Conservation (phyloP, 1,284 basidiomycete species). For the Mycena citricolor region DNA sequence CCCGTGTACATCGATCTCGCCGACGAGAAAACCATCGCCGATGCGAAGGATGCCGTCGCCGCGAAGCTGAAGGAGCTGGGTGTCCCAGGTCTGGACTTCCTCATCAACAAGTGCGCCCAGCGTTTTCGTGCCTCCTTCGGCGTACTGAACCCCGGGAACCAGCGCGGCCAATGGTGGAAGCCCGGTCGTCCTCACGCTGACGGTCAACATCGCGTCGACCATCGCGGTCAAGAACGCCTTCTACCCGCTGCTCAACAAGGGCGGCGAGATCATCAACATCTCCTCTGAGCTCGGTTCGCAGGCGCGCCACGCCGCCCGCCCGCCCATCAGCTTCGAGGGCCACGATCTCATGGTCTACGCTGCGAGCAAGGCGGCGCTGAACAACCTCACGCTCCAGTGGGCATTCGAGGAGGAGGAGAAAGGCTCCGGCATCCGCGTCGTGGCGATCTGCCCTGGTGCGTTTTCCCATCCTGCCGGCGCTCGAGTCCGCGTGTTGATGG, state of each 20-base stretch:
- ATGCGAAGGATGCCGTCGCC: not conserved
- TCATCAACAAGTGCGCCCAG: constrained; percentile 5
- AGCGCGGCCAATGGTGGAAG: too few relatives aligned
- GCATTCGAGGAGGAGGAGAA: constrained; percentile 1
- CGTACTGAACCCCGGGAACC: too few relatives aligned
- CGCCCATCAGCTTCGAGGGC: not conserved
- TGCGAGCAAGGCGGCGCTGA: constrained; percentile 3
- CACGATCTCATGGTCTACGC: not conserved
- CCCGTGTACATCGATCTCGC: constrained; percentile 6
- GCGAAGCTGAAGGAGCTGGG: not conserved
- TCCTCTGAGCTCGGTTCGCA: not conserved
- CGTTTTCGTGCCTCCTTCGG: too few relatives aligned
- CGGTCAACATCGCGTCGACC: constrained; percentile 1
- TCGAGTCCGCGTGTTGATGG: not conserved
- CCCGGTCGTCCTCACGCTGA: too few relatives aligned
- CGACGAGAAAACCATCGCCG: not conserved
- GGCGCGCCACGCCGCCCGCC: not conserved
- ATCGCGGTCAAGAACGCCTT: not conserved
- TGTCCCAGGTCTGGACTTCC: constrained; percentile 1
- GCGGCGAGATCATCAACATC: constrained; percentile 1
- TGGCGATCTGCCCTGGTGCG: constrained; percentile 3
- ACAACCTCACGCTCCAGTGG: constrained; percentile 1
- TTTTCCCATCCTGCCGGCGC: too few relatives aligned
- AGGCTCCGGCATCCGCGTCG: not conserved
- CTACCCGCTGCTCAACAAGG: not conserved